Base-by-base conservation (phyloP, 2,329 filamentous ascomycete genomes). In the Trichoderma arundinaceum region DNA sequence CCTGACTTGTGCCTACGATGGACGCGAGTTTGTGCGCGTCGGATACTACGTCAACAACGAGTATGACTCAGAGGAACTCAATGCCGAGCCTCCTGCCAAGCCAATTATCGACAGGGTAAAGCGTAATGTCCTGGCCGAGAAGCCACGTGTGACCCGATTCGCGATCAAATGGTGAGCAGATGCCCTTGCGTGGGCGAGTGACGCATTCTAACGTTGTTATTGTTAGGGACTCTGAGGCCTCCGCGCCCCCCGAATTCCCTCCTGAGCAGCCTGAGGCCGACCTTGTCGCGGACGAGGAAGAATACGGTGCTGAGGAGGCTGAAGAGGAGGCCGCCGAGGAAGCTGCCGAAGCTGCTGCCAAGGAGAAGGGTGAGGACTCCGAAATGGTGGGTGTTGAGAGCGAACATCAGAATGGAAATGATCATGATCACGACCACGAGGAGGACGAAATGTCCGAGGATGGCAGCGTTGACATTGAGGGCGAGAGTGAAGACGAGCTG, bases 1-100 rank as follows among this genome's bases (percentile, higher is more conserved):
- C 64, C 86, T 99, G 71, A 97, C 93, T 66, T 98, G 95, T 81
- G 91, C 92, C 78, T 99, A 99, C 81, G 95, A 99, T 74, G 91
- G 91, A 62, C 89, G 95, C 75, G 95, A 99, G 79, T 99, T 99
- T 74, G 93, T 99, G 44, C 93, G 95, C 71, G 94, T 99, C 48
- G 95, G 95, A 68, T 99, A 99, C 86, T 99, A 99, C 73, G 95
- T 99, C 74, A 99, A 98, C 85, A 99, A 99, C 74, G 96, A 99
- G 79, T 99, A 99, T 78, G 92, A 96, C 72, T 91, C 91, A 32
- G 92, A 96, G 74, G 92, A 96, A 77, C 86, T 99, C 69, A 90
- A 88, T 72, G 88, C 90, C 54, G 94, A 98, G 73, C 95, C 95
- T 9, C 95, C 95, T 7, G 85, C 92, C 66, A 97, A 97, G 83